Base-by-base conservation (phyloP, 768 basidiomycete genomes). In the Rhizopogon salebrosus region DNA sequence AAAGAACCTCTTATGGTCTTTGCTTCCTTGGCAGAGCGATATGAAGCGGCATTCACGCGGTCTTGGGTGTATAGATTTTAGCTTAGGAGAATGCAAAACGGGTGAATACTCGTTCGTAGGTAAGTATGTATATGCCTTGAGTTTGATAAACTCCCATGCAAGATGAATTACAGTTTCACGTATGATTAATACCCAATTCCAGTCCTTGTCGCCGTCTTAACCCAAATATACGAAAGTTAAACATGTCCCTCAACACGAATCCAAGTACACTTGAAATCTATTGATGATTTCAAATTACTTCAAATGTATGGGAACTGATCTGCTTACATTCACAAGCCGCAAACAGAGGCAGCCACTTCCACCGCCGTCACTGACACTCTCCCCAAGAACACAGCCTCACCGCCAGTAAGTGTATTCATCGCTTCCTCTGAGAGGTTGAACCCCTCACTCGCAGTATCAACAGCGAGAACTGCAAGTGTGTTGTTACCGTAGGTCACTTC, bases 1-100 rank as follows among this genome's bases (percentile, higher is more conserved):
- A 72, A 64, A 42, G 88, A 90, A 56, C 83, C 84, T 3, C 57
- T 77, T n/a, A 72, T 80, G 73, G 67, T 76, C 7, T 75, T 87
- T 48, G 60, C 77, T 4, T 81, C 79, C 2, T 74, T 76, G 18
- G 70, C 72, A 4, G 69, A 67, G 27, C 75, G 85, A 18, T 84
- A 81, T 56, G 66, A 70, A 49, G 79, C 80, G 24, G 77, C 77
- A 11, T 82, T 82, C 59, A 59, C 61, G 10, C 57, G 66, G 20
- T 76, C 71, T 4, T 72, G 74, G 57, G 61, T 81, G 6, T 86
- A 82, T 64, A 73, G 75, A 49, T 42, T 75, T 11, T 80, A 46
- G 45, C 1, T 1, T 16, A 8, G 20, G 13, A n/a, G 16, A 37
- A n/a, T 37, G 16, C 36, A 7, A 37, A 3, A 4, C 14, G 27